Percentiles rank a stretch among this genome's conserved stretches.
These are phyloP conservation scores for Leccinum longicurvipes DNA, from an alignment of 768 basidiomycete genomes.

Conservation along the genomic window DNA sequence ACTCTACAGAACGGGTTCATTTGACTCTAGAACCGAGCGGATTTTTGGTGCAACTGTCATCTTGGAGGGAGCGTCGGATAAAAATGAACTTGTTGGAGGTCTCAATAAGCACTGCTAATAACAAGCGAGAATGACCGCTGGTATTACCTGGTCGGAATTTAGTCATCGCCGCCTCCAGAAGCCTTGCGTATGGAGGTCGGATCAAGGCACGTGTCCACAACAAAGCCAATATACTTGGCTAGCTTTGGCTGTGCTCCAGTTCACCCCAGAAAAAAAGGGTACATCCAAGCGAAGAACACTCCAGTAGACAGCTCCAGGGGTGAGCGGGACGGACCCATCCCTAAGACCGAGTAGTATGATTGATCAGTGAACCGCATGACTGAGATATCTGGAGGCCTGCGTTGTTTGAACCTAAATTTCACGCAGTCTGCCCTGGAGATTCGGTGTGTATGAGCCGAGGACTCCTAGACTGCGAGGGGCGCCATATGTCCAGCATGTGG, in stretches of 20 bases:
- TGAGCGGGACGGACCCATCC: background rate
- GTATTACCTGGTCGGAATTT: background rate
- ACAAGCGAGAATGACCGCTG: background rate
- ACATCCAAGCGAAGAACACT: background rate
- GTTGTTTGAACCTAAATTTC: background rate
- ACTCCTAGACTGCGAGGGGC: background rate
- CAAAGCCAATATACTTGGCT: background rate
- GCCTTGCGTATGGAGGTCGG: slow-evolving; percentile 1
- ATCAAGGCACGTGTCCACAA: background rate
- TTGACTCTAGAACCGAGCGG: background rate
- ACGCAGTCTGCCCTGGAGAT: background rate
- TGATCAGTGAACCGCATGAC: background rate
- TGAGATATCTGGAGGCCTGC: background rate
- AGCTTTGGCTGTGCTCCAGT: background rate
- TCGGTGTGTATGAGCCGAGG: background rate
- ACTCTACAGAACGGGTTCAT: background rate
- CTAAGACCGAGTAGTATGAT: background rate
- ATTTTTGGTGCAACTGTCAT: background rate
- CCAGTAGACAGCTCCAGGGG: background rate
- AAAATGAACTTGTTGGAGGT: background rate
- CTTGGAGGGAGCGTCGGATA: background rate
- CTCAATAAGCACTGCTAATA: background rate
- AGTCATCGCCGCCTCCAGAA: background rate
- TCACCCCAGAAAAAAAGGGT: background rate
- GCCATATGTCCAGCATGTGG: background rate